Conservation (phyloP, 805 yeast genomes). For the Barnettozyma salicaria region DNA sequence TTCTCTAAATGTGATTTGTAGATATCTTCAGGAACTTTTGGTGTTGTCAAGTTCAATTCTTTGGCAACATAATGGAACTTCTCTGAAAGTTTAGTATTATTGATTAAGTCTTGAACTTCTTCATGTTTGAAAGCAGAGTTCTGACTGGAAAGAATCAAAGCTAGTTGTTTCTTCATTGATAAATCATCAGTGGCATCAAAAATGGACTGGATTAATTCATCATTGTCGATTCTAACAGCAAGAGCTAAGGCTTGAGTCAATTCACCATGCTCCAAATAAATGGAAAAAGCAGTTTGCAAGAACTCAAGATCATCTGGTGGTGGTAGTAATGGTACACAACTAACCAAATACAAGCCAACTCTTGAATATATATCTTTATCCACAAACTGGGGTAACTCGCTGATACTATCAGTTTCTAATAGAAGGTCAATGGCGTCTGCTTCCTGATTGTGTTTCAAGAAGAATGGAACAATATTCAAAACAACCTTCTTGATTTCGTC, state of each 20-base stretch:
- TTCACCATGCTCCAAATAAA: conserved; percentile 72
- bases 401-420: conserved; percentile 83
- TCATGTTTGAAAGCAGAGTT: conserved; percentile 72
- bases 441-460: conserved; percentile 92
- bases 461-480: conserved; percentile 76
- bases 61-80: conserved; percentile 74
- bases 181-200: conserved; percentile 75
- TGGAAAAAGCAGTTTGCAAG: conserved; percentile 80
- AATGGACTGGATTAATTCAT: conserved; percentile 66
- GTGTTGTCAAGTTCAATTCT: conserved; percentile 82
- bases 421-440: conserved; percentile 96
- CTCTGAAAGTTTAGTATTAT: conserved; percentile 72
- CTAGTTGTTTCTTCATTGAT: conserved; percentile 80
- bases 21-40: conserved; percentile 92
- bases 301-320: conserved; percentile 90
- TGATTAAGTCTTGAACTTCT: conserved; percentile 76
- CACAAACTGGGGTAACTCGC: conserved; percentile 73
- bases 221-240: conserved; percentile 87
- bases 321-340: conserved; percentile 93
- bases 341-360: conserved; percentile 89
- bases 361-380: conserved; percentile 80
- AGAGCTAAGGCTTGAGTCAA: conserved; percentile 85
- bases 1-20: conserved; percentile 87
- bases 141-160: conserved; percentile 81
- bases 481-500: conserved; percentile 56